phyloP scores from a whole-genome alignment of 2,329 filamentous ascomycete species.

The Cladosporium oxysporum region DNA sequence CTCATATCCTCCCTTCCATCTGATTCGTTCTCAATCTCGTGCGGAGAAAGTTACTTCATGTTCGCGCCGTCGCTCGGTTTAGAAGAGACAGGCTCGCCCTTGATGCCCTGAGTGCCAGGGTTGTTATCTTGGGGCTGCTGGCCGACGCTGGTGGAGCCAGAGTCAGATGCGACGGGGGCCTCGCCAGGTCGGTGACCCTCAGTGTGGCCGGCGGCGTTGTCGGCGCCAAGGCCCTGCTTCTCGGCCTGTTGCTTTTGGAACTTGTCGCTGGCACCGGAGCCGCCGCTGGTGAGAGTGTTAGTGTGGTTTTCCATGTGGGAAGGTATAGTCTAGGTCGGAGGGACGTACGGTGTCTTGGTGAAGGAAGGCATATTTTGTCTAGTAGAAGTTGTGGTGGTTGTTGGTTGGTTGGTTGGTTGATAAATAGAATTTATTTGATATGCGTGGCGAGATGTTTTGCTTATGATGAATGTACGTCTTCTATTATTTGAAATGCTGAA shows the following conservation, averaged over 20 bases:
- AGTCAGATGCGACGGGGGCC: slow-evolving; percentile 39
- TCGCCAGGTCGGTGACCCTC: slow-evolving; percentile 33
- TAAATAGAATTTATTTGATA: background rate
- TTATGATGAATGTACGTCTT: background rate
- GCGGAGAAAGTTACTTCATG: too few species aligned
- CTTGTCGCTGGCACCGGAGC: slow-evolving; percentile 33
- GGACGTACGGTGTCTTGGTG: slow-evolving; percentile 12
- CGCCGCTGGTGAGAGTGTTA: slow-evolving; percentile 8
- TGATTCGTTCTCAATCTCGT: too few species aligned
- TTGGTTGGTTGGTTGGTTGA: background rate
- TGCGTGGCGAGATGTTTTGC: background rate
- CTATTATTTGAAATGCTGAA: background rate
- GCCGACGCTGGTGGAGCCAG: slow-evolving; percentile 36
- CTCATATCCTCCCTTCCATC: background rate
- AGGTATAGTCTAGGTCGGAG: background rate
- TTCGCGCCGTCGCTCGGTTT: slow-evolving; percentile 27
- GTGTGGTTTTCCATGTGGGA: background rate
- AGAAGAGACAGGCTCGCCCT: slow-evolving; percentile 32
- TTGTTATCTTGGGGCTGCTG: slow-evolving; percentile 34
- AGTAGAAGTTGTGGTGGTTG: background rate
- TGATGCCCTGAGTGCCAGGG: slow-evolving; percentile 40
- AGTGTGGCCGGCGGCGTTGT: slow-evolving; percentile 37
- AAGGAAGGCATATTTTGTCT: slow-evolving; percentile 7
- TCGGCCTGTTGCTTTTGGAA: slow-evolving; percentile 40
- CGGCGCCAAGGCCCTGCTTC: slow-evolving; percentile 37